These are phyloP conservation scores for Parsonsia alboflavescens DNA, from an alignment of 257 asterid species.

Conservation along the genomic window DNA sequence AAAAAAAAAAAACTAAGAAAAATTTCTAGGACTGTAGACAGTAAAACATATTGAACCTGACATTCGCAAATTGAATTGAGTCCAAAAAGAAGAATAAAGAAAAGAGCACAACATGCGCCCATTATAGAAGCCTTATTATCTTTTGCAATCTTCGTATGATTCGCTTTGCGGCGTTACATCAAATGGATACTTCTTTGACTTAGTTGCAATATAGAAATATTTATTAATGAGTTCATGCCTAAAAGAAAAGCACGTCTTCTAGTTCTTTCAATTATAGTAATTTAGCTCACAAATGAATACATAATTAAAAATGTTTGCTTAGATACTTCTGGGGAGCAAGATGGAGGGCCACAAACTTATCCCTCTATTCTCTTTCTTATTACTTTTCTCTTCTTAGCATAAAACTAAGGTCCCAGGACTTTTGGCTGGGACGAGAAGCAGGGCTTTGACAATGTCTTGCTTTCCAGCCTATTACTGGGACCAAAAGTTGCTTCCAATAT, in stretches of 20 bases:
- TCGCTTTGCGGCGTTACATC: slow-evolving; percentile 2
- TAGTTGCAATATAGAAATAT: background rate
- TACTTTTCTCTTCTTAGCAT: background rate
- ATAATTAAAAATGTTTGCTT: background rate
- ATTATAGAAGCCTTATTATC: slow-evolving; percentile 8
- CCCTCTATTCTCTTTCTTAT: background rate
- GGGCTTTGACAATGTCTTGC: slow-evolving; percentile 14
- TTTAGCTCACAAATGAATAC: background rate
- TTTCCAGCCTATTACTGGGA: slow-evolving; percentile 16
- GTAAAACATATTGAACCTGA: background rate
- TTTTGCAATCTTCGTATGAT: slow-evolving; percentile 11
- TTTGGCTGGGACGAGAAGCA: slow-evolving; percentile 13
- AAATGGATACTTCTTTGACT: background rate
- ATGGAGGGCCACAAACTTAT: slow-evolving; percentile 26
- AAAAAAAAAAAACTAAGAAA: no score
- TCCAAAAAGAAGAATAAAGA: background rate
- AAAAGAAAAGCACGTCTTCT: slow-evolving; percentile 18
- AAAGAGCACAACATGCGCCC: background rate
- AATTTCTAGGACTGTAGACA: background rate
- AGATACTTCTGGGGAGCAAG: slow-evolving; percentile 12
- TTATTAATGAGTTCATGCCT: slow-evolving; percentile 5
- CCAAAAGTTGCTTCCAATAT: background rate
- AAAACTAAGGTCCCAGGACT: background rate
- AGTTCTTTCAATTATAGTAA: slow-evolving; percentile 11
- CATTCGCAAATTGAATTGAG: background rate